These are phyloP conservation scores for Chionographis japonica DNA, from an alignment of 106 monocot genomes.

Conservation along the genomic window DNA sequence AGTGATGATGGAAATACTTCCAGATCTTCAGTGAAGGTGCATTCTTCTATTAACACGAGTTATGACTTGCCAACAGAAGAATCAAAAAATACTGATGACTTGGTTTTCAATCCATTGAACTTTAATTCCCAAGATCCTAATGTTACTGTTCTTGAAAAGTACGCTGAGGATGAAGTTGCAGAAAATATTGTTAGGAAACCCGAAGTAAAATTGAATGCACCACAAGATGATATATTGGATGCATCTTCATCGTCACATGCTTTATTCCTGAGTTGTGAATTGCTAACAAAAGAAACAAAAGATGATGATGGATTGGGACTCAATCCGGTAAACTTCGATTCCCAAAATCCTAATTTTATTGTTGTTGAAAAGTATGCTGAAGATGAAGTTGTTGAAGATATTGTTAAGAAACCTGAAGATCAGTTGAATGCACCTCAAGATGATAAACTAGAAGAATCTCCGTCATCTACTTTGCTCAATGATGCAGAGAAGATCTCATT, in stretches of 20 bases:
- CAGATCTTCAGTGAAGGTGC: neutral
- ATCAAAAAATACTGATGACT: neutral
- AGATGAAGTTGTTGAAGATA: conserved; percentile 7
- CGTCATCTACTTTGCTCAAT: conserved; percentile 3
- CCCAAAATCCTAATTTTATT: neutral
- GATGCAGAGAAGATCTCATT: neutral
- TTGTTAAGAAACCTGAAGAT: conserved; percentile 1
- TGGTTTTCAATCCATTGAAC: neutral
- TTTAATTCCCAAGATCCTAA: conserved; percentile 1
- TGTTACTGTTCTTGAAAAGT: neutral
- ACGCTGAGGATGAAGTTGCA: conserved; percentile 11
- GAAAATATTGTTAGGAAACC: neutral
- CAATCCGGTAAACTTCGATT: neutral
- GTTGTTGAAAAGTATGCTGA: conserved; percentile 5
- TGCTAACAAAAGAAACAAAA: neutral
- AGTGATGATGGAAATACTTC: neutral
- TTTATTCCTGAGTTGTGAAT: neutral
- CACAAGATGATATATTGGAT: neutral
- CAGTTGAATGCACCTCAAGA: conserved; percentile 2
- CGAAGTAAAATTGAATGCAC: conserved; percentile 2
- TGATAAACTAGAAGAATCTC: neutral
- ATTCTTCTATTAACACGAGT: conserved; percentile 9
- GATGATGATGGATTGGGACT: neutral
- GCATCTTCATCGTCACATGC: neutral
- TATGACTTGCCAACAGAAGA: conserved; percentile 1